phyloP scores from a whole-genome alignment of 495 filamentous ascomycete genomes.

The Neurospora tetrasperma region DNA sequence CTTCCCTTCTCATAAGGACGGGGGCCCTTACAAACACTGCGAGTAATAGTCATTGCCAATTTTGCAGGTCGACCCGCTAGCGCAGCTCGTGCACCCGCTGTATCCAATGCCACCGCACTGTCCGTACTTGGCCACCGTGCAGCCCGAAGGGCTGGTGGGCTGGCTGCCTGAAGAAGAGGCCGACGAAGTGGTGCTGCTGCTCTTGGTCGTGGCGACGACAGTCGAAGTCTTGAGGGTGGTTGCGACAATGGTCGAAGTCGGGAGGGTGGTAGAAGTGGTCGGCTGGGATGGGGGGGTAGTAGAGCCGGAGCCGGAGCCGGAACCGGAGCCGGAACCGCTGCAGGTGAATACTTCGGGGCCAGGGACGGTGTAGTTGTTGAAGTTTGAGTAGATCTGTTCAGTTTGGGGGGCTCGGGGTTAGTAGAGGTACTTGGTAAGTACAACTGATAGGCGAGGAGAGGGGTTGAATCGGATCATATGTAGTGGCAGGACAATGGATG shows the following conservation, averaged over 20 bases:
- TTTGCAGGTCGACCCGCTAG: constrained; percentile 17
- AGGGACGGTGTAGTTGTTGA: constrained; percentile 22
- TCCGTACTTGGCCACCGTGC: constrained; percentile 22
- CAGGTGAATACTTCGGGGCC: constrained; percentile 20
- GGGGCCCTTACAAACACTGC: constrained; percentile 17
- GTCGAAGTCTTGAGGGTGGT: not conserved
- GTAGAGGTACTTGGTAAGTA: too few relatives aligned
- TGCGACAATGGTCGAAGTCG: too few relatives aligned
- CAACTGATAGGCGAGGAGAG: too few relatives aligned
- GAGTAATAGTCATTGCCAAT: constrained; percentile 19
- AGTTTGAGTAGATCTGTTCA: constrained; percentile 20
- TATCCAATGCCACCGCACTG: constrained; percentile 31
- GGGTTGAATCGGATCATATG: too few relatives aligned
- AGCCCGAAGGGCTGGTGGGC: constrained; percentile 1
- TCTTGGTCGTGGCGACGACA: not conserved
- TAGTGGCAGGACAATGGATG: not conserved
- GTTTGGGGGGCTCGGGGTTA: not conserved
- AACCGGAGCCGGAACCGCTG: not conserved
- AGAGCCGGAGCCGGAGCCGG: constrained; percentile 1
- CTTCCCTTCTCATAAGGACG: too few relatives aligned
- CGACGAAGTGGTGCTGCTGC: not conserved
- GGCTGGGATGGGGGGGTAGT: not conserved
- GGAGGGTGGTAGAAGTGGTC: too few relatives aligned
- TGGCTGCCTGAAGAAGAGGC: not conserved
- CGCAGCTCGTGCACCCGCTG: constrained; percentile 21